These are phyloP conservation scores for Neolecta irregularis DNA, from an alignment of 1,139 yeast genomes.

Conservation along the genomic window DNA sequence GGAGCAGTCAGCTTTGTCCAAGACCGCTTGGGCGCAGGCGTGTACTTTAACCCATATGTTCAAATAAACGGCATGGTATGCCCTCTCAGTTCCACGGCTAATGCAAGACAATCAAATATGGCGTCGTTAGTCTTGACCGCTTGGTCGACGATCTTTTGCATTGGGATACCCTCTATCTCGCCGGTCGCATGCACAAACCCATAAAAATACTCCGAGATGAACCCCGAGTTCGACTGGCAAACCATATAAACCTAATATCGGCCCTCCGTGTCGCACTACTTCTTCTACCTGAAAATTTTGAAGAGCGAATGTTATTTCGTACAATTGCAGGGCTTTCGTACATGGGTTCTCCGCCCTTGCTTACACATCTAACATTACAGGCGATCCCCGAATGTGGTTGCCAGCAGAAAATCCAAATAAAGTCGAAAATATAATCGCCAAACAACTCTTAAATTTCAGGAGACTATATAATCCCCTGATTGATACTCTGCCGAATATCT, in stretches of 20 bases:
- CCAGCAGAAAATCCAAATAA: slow-evolving; percentile 91
- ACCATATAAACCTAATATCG: slow-evolving; percentile 60
- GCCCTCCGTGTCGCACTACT: slow-evolving; percentile 66
- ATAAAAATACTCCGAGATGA: slow-evolving; percentile 40
- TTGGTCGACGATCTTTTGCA: slow-evolving; percentile 53
- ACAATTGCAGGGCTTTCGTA: slow-evolving; percentile 72
- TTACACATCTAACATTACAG: neutral
- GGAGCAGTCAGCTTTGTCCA: slow-evolving; percentile 44
- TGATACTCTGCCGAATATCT: slow-evolving; percentile 30
- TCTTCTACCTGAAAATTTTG: slow-evolving; percentile 36
- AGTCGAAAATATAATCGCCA: slow-evolving; percentile 65
- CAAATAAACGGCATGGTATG: slow-evolving; percentile 36
- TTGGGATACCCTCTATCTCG: slow-evolving; percentile 76
- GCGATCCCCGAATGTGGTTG: slow-evolving; percentile 65
- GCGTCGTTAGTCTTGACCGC: slow-evolving; percentile 52
- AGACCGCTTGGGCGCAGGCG: slow-evolving; percentile 62
- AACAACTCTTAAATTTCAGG: slow-evolving; percentile 56
- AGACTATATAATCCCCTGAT: slow-evolving; percentile 56
- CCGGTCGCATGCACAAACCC: slow-evolving; percentile 92
- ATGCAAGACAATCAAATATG: slow-evolving; percentile 52
- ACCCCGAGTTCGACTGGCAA: slow-evolving; percentile 44
- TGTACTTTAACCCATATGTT: slow-evolving; percentile 85
- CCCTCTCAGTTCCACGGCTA: neutral
- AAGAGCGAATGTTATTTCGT: slow-evolving; percentile 53
- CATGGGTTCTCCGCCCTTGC: slow-evolving; percentile 33